Percentiles rank a stretch among this genome's conserved stretches.
Conservation (phyloP, 164 flowering plant genomes). For the Stephania cephalantha region DNA sequence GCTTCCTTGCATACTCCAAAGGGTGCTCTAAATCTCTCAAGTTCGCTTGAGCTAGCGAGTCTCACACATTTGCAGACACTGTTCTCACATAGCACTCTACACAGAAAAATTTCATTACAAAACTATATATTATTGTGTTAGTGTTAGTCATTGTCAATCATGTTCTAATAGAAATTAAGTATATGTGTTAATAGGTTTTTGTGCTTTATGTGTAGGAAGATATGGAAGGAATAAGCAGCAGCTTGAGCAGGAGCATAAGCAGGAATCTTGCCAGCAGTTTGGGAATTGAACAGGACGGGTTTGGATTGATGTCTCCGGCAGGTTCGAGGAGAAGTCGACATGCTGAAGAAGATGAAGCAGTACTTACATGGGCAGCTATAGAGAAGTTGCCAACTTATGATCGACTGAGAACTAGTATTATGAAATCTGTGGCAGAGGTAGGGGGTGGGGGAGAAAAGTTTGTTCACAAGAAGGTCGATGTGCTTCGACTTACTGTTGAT, state of each 20-base stretch:
- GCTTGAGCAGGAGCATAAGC: not conserved
- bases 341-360: constrained; percentile 72
- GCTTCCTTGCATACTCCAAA: too few relatives aligned
- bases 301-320: constrained; percentile 14
- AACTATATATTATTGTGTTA: too few relatives aligned
- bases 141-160: too few relatives aligned
- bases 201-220: not conserved
- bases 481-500: constrained; percentile 44
- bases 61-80: not conserved
- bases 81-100: not conserved
- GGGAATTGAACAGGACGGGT: constrained; percentile 45
- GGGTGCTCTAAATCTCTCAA: too few relatives aligned
- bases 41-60: not conserved
- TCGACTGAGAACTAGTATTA: constrained; percentile 63
- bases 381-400: constrained; percentile 85
- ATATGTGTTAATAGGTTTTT: constrained; percentile 3
- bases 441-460: constrained; percentile 14
- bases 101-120: not conserved
- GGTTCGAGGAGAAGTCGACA: constrained; percentile 30
- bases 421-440: constrained; percentile 40
- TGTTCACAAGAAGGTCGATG: constrained; percentile 58
- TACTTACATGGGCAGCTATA: constrained; percentile 81
- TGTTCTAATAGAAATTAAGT: too few relatives aligned
- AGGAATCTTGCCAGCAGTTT: not conserved
- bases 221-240: not conserved